Evolutionary conservation across 139 green algal genomes (phyloP).

Genomic region (Spirogloea muscicola): DNA sequence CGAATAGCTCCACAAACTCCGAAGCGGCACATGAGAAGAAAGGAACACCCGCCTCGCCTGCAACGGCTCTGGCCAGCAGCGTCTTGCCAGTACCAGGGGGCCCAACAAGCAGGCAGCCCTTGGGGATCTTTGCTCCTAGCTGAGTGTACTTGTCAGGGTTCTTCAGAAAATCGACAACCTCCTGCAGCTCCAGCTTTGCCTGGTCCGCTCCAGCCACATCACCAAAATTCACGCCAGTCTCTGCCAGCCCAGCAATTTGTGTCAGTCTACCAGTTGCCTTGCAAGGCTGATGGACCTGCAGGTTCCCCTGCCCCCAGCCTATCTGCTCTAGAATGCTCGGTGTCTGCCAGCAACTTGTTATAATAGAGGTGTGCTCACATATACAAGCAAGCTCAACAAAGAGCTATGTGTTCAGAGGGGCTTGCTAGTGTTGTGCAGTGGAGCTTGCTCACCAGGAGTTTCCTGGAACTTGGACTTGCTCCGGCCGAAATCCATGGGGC

Average conservation of each 20-base stretch:
- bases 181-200: constrained; percentile 96
- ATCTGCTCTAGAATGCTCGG: no score
- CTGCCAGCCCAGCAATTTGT: no score
- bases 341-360: no score
- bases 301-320: no score
- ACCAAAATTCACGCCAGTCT: constrained; percentile 95
- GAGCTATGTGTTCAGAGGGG: no score
- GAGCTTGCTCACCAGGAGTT: no score
- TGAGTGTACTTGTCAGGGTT: constrained; percentile 92
- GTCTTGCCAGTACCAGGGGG: constrained; percentile 87
- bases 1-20: constrained; percentile 99
- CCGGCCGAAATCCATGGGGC: constrained; percentile 97
- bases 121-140: constrained; percentile 93
- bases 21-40: constrained; percentile 92
- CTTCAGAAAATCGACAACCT: constrained; percentile 98
- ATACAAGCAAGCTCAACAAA: no score
- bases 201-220: constrained; percentile 96
- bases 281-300: no score
- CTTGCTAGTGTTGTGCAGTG: no score
- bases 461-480: constrained; percentile 99
- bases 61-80: constrained; percentile 84
- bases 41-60: constrained; percentile 92
- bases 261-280: no score
- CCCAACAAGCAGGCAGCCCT: constrained; percentile 91
- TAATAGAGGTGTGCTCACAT: no score